Percentiles rank a stretch among this genome's conserved stretches.
These are phyloP conservation scores for Laguncularia racemosa DNA, from an alignment of 345 rosid genomes.

Conservation along the genomic window DNA sequence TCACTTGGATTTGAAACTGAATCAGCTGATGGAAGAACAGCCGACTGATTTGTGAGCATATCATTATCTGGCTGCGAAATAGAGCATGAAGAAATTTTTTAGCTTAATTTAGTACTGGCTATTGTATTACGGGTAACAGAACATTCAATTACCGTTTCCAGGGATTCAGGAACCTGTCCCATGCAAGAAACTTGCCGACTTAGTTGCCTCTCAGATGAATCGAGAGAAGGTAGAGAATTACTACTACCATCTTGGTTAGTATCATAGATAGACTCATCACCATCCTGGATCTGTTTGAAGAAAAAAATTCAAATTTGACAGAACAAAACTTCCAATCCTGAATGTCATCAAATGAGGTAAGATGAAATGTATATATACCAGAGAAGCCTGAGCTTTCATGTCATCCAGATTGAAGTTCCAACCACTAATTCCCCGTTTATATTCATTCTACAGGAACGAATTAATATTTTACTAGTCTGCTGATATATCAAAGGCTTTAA, in stretches of 20 bases:
- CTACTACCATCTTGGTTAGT: conserved; percentile 43
- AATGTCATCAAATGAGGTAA: conserved; percentile 3
- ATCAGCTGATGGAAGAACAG: conserved; percentile 25
- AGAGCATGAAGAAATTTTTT: conserved; percentile 12
- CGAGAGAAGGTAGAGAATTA: conserved; percentile 38
- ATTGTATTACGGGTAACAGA: too few species aligned
- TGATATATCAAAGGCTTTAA: not conserved
- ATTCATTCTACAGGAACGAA: conserved; percentile 61
- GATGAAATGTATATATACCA: conserved; percentile 40
- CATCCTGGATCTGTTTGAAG: conserved; percentile 70
- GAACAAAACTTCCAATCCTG: not conserved
- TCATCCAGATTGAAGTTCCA: conserved; percentile 99
- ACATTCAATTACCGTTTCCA: conserved; percentile 31
- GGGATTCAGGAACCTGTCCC: conserved; percentile 22
- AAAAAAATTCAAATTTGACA: conserved; percentile 5
- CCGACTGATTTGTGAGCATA: conserved; percentile 21
- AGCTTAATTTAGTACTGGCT: too few species aligned
- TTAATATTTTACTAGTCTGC: not conserved
- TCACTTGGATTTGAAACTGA: conserved; percentile 20
- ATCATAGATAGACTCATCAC: conserved; percentile 51
- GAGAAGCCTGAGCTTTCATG: conserved; percentile 95
- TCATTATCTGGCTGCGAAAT: conserved; percentile 50
- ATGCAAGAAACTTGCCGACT: conserved; percentile 21
- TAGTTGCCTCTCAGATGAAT: conserved; percentile 39
- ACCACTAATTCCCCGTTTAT: conserved; percentile 92